phyloP scores from a whole-genome alignment of 2,329 filamentous ascomycete genomes.

The Coleophoma eucalyptorum region DNA sequence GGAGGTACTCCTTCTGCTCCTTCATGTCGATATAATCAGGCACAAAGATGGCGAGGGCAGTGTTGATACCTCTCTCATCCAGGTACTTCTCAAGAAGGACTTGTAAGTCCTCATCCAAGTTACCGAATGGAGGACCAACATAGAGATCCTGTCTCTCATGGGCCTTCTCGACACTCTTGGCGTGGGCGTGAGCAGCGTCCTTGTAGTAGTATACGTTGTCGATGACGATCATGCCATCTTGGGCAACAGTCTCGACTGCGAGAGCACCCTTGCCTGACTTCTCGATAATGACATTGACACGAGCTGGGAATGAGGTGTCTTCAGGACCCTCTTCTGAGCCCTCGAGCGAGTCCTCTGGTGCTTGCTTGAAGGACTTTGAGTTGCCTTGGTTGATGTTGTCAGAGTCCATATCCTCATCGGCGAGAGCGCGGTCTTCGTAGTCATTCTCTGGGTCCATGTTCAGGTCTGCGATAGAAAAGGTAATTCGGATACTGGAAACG shows the following conservation, averaged over 20 bases:
- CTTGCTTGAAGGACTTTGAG: conserved; percentile 51
- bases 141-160: conserved; percentile 78
- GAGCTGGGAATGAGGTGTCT: conserved; percentile 68
- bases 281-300: conserved; percentile 83
- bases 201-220: conserved; percentile 89
- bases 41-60: conserved; percentile 81
- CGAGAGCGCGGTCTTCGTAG: conserved; percentile 51
- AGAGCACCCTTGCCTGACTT: conserved; percentile 83
- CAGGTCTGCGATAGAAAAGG: conserved; percentile 82
- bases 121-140: conserved; percentile 87
- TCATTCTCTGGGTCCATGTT: conserved; percentile 60
- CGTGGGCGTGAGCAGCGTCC: conserved; percentile 72
- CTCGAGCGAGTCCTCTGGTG: conserved; percentile 51
- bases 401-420: conserved; percentile 44
- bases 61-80: conserved; percentile 89
- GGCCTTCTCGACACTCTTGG: conserved; percentile 70
- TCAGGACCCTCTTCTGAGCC: conserved; percentile 34
- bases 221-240: conserved; percentile 82
- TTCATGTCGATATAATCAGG: conserved; percentile 97
- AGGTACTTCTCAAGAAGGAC: conserved; percentile 88
- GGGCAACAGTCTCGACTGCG: conserved; percentile 79
- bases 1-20: conserved; percentile 95
- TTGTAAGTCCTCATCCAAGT: conserved; percentile 94
- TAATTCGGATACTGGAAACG: conserved; percentile 63
- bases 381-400: conserved; percentile 43